These are phyloP conservation scores for Pleurotus platypus DNA, from an alignment of 768 basidiomycete species.

Conservation along the genomic window DNA sequence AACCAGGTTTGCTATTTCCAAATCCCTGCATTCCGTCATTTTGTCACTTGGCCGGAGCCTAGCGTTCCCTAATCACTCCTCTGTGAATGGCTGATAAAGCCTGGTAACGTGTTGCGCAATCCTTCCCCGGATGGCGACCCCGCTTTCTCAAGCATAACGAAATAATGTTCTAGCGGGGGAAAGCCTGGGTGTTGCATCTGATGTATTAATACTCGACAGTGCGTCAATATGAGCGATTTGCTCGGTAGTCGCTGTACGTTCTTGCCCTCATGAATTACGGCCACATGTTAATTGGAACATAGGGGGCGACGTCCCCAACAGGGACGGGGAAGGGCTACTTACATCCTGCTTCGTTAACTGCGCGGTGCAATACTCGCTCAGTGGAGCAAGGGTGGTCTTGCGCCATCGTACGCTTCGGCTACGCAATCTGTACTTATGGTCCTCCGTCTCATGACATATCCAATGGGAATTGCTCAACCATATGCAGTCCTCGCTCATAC, in stretches of 20 bases:
- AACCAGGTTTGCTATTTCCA: background rate
- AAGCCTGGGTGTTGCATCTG: too few relatives aligned
- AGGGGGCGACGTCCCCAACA: too few relatives aligned
- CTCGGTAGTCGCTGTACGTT: too few relatives aligned
- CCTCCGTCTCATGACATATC: conserved; percentile 6
- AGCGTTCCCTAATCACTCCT: too few relatives aligned
- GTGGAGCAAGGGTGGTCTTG: conserved; percentile 11
- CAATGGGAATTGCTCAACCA: background rate
- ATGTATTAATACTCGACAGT: too few relatives aligned
- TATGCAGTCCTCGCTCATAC: background rate
- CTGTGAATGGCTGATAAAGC: background rate
- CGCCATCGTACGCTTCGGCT: conserved; percentile 17
- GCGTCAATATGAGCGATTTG: too few relatives aligned
- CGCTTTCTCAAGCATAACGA: background rate
- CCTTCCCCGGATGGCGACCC: background rate
- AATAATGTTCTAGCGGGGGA: too few relatives aligned
- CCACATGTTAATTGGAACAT: too few relatives aligned
- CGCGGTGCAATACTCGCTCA: background rate
- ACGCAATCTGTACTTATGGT: conserved; percentile 9
- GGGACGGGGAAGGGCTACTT: background rate
- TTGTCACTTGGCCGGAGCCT: too few relatives aligned
- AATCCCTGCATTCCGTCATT: background rate
- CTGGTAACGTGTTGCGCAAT: background rate
- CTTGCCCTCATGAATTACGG: too few relatives aligned
- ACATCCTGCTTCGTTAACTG: background rate